Evolutionary conservation across 768 basidiomycete species (phyloP).

Genomic region (Lactarius indigo): DNA sequence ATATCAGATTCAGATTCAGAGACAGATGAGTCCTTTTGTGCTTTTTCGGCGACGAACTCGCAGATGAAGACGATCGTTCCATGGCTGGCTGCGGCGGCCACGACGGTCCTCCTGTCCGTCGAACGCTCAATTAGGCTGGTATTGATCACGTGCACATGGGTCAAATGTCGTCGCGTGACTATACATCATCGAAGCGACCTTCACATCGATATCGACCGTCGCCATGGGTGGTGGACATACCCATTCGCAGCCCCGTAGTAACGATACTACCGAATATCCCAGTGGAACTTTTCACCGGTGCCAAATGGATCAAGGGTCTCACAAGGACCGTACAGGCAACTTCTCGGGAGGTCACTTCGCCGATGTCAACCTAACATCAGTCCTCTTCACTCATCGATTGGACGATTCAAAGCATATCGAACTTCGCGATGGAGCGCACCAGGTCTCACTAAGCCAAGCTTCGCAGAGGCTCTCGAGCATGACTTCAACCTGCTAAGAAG

Average conservation of each 20-base stretch:
- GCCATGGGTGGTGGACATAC: slow-evolving; percentile 16
- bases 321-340: slow-evolving; percentile 56
- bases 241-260: not conserved
- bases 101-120: not conserved
- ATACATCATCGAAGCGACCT: not conserved
- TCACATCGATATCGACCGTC: not conserved
- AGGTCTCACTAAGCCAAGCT: slow-evolving; percentile 78
- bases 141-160: not conserved
- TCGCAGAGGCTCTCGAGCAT: slow-evolving; percentile 82
- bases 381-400: slow-evolving; percentile 68
- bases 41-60: not conserved
- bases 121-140: not conserved
- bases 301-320: slow-evolving; percentile 42
- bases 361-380: slow-evolving; percentile 75
- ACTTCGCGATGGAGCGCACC: slow-evolving; percentile 92
- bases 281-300: slow-evolving; percentile 28
- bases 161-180: not conserved
- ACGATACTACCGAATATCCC: slow-evolving; percentile 22
- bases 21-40: not conserved
- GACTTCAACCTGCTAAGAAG: slow-evolving; percentile 82
- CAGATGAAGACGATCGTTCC: slow-evolving; percentile 9
- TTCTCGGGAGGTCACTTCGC: slow-evolving; percentile 79
- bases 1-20: not conserved
- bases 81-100: not conserved
- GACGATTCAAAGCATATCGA: slow-evolving; percentile 67